Percentiles rank a stretch among this genome's conserved stretches.
Evolutionary conservation across 163 green algal species (phyloP).

Genomic region (Scenedesmus sp.): DNA sequence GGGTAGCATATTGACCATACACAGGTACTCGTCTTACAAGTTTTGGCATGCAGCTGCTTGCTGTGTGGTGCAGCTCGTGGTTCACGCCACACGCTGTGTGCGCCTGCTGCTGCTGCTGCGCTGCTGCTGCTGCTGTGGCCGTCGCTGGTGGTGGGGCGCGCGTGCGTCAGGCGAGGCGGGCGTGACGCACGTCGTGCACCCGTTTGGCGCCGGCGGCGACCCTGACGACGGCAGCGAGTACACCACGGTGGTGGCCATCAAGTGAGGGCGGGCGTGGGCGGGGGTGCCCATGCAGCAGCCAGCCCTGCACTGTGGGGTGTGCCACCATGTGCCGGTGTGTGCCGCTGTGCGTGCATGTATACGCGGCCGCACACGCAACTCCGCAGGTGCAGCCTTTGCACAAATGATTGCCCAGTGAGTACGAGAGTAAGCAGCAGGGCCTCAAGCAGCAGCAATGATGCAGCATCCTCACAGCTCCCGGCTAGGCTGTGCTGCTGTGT

Average conservation of each 20-base stretch:
- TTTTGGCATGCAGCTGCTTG: too few species aligned
- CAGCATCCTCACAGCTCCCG: not conserved
- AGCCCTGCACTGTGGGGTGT: not conserved
- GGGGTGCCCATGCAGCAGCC: not conserved
- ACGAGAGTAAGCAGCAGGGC: not conserved
- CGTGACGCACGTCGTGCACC: conserved; percentile 85
- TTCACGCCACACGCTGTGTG: not conserved
- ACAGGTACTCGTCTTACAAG: too few species aligned
- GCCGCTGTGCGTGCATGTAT: not conserved
- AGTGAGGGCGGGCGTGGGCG: not conserved
- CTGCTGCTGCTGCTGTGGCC: conserved; percentile 25
- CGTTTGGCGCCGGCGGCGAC: conserved; percentile 75
- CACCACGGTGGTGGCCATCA: conserved; percentile 30
- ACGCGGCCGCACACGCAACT: not conserved
- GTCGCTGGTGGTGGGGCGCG: not conserved
- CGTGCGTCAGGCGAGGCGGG: conserved; percentile 33
- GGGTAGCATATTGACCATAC: too few species aligned
- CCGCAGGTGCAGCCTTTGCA: not conserved
- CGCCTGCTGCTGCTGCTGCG: not conserved
- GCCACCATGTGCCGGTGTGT: too few species aligned
- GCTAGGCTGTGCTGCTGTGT: not conserved
- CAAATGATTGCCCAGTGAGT: not conserved
- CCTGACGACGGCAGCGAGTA: conserved; percentile 77
- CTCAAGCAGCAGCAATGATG: not conserved
- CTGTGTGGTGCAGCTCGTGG: not conserved